Base-by-base conservation (phyloP, 495 filamentous ascomycete genomes). In the Trypethelium eluteriae region DNA sequence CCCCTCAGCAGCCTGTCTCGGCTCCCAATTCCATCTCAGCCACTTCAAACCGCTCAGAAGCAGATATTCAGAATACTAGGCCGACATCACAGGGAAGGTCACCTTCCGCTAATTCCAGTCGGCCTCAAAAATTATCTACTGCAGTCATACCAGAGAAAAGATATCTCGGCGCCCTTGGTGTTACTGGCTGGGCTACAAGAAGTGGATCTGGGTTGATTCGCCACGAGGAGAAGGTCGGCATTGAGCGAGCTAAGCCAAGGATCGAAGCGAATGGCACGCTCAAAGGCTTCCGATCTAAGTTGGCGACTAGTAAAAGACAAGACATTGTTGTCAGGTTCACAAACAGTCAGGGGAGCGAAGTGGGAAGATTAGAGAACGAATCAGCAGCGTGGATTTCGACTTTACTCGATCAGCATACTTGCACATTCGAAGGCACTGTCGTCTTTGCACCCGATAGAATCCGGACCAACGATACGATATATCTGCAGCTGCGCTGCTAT, bases 261-360 rank as follows among this genome's bases (percentile, higher is more conserved):
- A 78, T 83, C 34, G 73, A 67, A 35, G 68, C 81, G 38, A 79
- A 79, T n/a, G 87, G 84, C 64, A 74, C 81, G 39, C 79, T 79
- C 34, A 76, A 77, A 64, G 80, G 73, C 47, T 65, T 81, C 70
- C 79, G 86, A 78, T 70, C 71, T 69, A 80, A 82, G 79, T 78
- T 69, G 44, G 75, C 67, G 79, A 76, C 69, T 1, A 76, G 67
- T 39, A 79, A 79, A 67, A 65, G 81, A 71, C 76, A 89, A 36
- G 94, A 98, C 76, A 86, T 96, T 41, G 82, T 98, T 62, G 95
- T 97, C n/a, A 87, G 94, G 16, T 98, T 98, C 74, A 96, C 89
- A 2, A 95, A 92, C 72, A 73, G 78, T 3, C 80, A 76, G 62
- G 93, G 93, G 12, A 85, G 88, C 65, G 94, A 98, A 73, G 80